Evolutionary conservation across 306 rosid genomes (phyloP), one percentile per base, ranked within the genome.

Genomic region (Hippophae gyantsensis): DNA sequence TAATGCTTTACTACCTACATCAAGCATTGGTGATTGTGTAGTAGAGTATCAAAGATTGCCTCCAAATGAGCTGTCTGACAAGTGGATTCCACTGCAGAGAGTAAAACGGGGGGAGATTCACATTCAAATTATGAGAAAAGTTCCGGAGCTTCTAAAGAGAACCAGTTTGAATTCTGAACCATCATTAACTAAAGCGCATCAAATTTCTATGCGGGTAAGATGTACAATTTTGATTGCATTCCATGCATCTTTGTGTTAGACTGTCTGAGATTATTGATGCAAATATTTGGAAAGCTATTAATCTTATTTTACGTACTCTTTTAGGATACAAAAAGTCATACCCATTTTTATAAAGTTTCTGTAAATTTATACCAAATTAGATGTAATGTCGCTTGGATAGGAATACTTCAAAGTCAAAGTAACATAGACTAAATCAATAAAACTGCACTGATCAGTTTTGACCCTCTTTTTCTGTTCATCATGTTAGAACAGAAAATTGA

Each of bases 31-130:
- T 5, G 86, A 80, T 54, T 93, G 99, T 60, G 85, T 75, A 5
- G 97, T 93, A 2, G 99, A 93, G 60, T 93, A 93, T 69, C 95
- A 82, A 68, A 66, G 86, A 66, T 76, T 93, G 72, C 89, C 95
- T 40, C 94, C 84, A 8, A 88, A 93, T 61, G 84, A 84, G 54
- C 83, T 47, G 70, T 81, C 94, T 7, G 94, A 86, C 73, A 86
- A 88, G 79, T 93, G 99, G 99, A 93, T 93, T 71, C 99, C 99
- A 52, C 97, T 93, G 50, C 97, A 82, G 72, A 90, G 90, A 56
- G 99, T 93, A 54, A 88, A 62, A 73, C 76, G 83, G 50, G 99
- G 99, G 18, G 97, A 93, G 76, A 75, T 93, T 69, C 99, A 88
- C 64, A 58, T 93, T 71, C 94, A 82, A 70, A 76, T 93, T 45